Percentiles rank a stretch among this genome's conserved stretches.
Conservation (phyloP, 441 rosid species). For the Erodium texanum region DNA sequence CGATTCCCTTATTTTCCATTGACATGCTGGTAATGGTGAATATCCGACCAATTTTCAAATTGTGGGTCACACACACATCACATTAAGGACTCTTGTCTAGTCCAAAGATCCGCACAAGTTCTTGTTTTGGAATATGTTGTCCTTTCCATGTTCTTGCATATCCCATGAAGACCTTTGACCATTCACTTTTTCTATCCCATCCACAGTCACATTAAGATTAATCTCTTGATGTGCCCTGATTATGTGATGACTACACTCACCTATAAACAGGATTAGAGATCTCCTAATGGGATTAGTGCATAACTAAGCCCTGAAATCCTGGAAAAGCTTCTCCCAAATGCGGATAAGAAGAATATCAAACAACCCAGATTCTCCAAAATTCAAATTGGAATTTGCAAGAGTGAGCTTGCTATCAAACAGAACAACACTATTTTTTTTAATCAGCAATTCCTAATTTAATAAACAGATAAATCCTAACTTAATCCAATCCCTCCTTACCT, state of each 20-base stretch:
- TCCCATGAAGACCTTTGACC: background rate
- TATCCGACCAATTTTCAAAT: background rate
- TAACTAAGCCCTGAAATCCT: background rate
- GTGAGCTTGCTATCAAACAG: background rate
- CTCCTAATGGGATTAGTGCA: background rate
- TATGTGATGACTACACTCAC: background rate
- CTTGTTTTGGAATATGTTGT: background rate
- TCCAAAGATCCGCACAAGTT: too few relatives aligned
- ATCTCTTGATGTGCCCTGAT: background rate
- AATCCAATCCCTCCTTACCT: too few relatives aligned
- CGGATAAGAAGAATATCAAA: too few relatives aligned
- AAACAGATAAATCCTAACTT: too few relatives aligned
- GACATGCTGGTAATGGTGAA: background rate
- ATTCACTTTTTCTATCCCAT: background rate
- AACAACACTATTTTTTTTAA: background rate
- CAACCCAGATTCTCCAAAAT: background rate
- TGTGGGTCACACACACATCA: background rate
- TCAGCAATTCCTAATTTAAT: too few relatives aligned
- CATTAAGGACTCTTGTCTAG: background rate
- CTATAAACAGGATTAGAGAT: too few relatives aligned
- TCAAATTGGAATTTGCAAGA: background rate
- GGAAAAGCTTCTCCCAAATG: background rate
- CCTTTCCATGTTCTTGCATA: background rate
- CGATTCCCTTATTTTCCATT: background rate
- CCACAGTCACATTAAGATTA: background rate